Percentiles rank a stretch among this genome's conserved stretches.
Conservation (phyloP, 2,329 filamentous ascomycete species). For the Aspergillus sp. region DNA sequence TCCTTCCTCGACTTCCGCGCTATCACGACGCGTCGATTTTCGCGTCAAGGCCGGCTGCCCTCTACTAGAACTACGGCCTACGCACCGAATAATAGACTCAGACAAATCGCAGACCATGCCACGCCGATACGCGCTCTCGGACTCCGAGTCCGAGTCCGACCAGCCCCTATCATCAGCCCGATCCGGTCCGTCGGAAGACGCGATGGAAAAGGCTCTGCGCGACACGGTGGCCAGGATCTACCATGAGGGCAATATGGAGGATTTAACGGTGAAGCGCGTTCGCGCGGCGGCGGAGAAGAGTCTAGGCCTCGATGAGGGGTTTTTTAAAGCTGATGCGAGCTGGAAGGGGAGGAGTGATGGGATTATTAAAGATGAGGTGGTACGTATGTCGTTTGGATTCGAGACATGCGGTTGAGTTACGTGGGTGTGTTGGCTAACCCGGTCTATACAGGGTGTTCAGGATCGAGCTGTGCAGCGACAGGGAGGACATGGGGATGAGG, state of each 20-base stretch:
- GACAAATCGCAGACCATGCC: slow-evolving; percentile 20
- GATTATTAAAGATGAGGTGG: slow-evolving; percentile 46
- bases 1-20: no score
- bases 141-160: slow-evolving; percentile 23
- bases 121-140: slow-evolving; percentile 21
- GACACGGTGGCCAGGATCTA: slow-evolving; percentile 29
- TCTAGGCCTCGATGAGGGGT: slow-evolving; percentile 44
- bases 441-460: slow-evolving; percentile 21
- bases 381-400: slow-evolving; percentile 20
- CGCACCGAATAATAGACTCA: not conserved
- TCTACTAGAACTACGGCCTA: not conserved
- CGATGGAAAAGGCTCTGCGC: slow-evolving; percentile 30
- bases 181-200: slow-evolving; percentile 20
- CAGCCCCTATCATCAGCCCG: slow-evolving; percentile 8
- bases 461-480: slow-evolving; percentile 15
- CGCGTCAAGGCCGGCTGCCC: no score
- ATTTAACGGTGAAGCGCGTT: slow-evolving; percentile 50
- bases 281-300: slow-evolving; percentile 44
- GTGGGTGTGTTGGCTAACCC: not conserved
- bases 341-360: slow-evolving; percentile 50
- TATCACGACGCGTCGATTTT: no score
- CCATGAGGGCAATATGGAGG: slow-evolving; percentile 35
- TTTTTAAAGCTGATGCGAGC: slow-evolving; percentile 42
- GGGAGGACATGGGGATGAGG: slow-evolving; percentile 7
- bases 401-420: not conserved